phyloP scores from a whole-genome alignment of 75 land plant genomes.

The Adiantum capillusveneris region DNA sequence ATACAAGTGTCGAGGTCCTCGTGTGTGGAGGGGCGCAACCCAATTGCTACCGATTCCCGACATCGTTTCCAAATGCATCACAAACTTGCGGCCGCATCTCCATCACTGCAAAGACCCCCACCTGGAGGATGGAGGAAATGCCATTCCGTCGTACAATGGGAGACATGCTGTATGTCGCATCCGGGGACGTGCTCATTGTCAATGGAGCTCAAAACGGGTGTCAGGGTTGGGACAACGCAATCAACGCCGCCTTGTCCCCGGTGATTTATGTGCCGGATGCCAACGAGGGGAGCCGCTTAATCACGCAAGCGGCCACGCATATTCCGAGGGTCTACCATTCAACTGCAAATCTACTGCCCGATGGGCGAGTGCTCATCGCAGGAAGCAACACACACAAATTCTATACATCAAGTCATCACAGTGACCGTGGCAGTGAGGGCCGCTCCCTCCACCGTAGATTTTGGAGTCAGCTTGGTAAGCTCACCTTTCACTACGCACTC shows the following conservation, averaged over 20 bases:
- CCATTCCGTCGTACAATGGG: slow-evolving; percentile 31
- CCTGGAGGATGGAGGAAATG: too few species aligned
- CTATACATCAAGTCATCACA: slow-evolving; percentile 18
- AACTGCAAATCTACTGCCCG: slow-evolving; percentile 36
- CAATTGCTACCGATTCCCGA: background rate
- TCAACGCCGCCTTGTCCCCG: slow-evolving; percentile 24
- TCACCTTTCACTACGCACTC: too few species aligned
- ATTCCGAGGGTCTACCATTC: too few species aligned
- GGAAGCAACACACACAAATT: slow-evolving; percentile 38
- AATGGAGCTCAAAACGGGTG: slow-evolving; percentile 22
- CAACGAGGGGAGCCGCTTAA: slow-evolving; percentile 15
- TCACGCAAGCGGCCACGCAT: slow-evolving; percentile 6
- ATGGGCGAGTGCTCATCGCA: slow-evolving; percentile 35
- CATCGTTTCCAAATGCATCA: slow-evolving; percentile 8
- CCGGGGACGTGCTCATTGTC: too few species aligned
- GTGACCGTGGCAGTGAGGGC: too few species aligned
- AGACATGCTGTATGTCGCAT: slow-evolving; percentile 44
- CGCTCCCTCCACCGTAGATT: too few species aligned
- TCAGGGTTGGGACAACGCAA: slow-evolving; percentile 42
- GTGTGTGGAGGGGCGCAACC: slow-evolving; percentile 36
- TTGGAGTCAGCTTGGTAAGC: too few species aligned
- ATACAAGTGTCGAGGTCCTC: slow-evolving; percentile 25
- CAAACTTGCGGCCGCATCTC: too few species aligned
- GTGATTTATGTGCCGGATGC: slow-evolving; percentile 23
- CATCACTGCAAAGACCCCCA: too few species aligned